Conservation (phyloP, 164 flowering plant species). For the Macadamia tetraphylla region DNA sequence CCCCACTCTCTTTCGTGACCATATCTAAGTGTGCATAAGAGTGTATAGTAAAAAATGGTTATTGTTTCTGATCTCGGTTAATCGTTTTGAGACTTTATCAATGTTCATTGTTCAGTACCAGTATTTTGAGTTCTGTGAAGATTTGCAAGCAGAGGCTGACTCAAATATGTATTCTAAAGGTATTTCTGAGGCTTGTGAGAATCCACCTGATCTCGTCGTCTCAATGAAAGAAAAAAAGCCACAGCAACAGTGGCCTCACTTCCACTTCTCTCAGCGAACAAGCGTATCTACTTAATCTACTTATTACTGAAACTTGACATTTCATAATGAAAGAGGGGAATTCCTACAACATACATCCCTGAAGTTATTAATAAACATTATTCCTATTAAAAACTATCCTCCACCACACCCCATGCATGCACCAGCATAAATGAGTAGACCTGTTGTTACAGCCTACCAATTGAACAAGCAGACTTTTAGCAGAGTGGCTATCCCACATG, state of each 20-base stretch:
- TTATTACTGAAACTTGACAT: no score
- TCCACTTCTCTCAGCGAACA: background rate
- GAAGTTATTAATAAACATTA: no score
- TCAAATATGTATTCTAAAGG: background rate
- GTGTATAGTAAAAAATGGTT: constrained; percentile 31
- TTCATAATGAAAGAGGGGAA: no score
- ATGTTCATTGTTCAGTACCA: background rate
- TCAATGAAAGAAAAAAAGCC: background rate
- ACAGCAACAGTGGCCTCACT: constrained; percentile 1
- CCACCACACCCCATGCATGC: no score
- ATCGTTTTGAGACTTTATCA: constrained; percentile 3
- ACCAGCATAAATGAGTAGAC: no score
- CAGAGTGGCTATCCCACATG: no score
- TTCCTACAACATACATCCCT: no score
- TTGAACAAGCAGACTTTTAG: no score
- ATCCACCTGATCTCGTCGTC: no score
- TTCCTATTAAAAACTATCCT: no score
- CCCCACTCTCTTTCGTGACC: constrained; percentile 53
- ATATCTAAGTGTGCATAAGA: constrained; percentile 6
- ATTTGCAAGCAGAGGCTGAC: background rate
- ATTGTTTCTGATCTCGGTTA: constrained; percentile 14
- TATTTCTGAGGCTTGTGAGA: no score
- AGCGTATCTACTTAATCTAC: background rate
- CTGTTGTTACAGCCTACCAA: no score
- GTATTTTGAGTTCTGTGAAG: background rate